Conservation (phyloP, 306 rosid genomes). For the Argentina anserina region DNA sequence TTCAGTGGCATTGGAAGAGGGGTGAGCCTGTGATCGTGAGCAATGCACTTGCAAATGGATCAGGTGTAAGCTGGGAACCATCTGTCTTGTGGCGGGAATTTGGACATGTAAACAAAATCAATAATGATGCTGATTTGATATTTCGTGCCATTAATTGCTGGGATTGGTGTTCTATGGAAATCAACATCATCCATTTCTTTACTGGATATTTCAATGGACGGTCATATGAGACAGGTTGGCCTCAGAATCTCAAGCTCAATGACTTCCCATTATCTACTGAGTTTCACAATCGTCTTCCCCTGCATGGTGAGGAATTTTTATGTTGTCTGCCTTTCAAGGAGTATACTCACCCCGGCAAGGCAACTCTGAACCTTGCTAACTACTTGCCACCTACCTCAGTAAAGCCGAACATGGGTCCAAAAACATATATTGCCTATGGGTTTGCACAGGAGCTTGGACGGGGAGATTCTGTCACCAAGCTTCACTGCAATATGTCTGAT, state of each 20-base stretch:
- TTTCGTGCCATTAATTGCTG: conserved; percentile 75
- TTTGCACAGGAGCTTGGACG: conserved; percentile 75
- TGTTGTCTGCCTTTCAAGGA: conserved; percentile 68
- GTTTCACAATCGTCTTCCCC: conserved; percentile 71
- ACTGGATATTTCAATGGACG: conserved; percentile 58
- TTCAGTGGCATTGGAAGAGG: conserved; percentile 75
- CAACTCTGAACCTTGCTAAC: conserved; percentile 51
- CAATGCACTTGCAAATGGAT: conserved; percentile 60
- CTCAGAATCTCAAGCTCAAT: conserved; percentile 69
- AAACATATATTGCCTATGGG: conserved; percentile 87
- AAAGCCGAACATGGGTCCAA: conserved; percentile 88
- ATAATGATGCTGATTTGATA: conserved; percentile 15
- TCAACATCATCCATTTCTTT: conserved; percentile 76
- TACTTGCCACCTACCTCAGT: conserved; percentile 21
- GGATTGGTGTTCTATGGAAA: conserved; percentile 67
- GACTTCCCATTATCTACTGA: conserved; percentile 78
- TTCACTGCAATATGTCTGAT: conserved; percentile 91
- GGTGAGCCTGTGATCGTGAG: conserved; percentile 88
- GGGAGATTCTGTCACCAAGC: conserved; percentile 91
- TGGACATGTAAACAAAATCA: background rate
- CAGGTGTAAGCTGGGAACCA: conserved; percentile 93
- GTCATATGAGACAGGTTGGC: conserved; percentile 42
- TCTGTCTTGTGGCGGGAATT: conserved; percentile 88
- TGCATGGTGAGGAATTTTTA: conserved; percentile 70
- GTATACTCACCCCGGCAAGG: conserved; percentile 55